phyloP scores from a whole-genome alignment of 371 early-diverging fungal genomes.

The Phascolomyces articulosus region DNA sequence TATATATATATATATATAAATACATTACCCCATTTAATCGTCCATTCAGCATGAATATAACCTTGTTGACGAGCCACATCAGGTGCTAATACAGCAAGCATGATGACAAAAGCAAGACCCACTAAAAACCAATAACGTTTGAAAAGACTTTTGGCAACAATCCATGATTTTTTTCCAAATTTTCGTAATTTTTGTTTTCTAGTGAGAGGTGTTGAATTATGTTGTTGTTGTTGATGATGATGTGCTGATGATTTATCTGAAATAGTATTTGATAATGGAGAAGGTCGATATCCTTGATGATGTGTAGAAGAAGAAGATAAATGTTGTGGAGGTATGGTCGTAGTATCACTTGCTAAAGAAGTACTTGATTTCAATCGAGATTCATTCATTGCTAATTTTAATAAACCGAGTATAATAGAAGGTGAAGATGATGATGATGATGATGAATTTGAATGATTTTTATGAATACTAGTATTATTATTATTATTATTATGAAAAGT shows the following conservation, averaged over 20 bases:
- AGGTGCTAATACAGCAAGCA: constrained; percentile 62
- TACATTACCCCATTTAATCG: constrained; percentile 65
- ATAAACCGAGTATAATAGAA: neutral
- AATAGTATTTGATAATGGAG: neutral
- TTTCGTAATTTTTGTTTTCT: neutral
- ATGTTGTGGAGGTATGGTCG: neutral
- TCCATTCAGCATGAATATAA: constrained; percentile 60
- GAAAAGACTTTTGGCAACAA: constrained; percentile 2
- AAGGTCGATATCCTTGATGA: constrained; percentile 1
- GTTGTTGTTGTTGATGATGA: too few relatives aligned
- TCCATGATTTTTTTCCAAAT: neutral
- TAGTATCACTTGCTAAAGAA: neutral
- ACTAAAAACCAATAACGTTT: constrained; percentile 55
- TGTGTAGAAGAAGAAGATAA: too few relatives aligned
- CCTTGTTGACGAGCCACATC: constrained; percentile 60
- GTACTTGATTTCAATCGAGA: constrained; percentile 9
- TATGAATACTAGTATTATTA: too few relatives aligned
- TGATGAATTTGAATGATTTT: too few relatives aligned
- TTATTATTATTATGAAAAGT: too few relatives aligned
- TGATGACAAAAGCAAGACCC: constrained; percentile 61
- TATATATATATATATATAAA: neutral
- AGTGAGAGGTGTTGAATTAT: neutral
- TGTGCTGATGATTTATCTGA: neutral
- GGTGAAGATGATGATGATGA: constrained; percentile 3
- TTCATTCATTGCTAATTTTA: constrained; percentile 11